Base-by-base conservation (phyloP, 2,329 filamentous ascomycete genomes). In the Colletotrichum musae region DNA sequence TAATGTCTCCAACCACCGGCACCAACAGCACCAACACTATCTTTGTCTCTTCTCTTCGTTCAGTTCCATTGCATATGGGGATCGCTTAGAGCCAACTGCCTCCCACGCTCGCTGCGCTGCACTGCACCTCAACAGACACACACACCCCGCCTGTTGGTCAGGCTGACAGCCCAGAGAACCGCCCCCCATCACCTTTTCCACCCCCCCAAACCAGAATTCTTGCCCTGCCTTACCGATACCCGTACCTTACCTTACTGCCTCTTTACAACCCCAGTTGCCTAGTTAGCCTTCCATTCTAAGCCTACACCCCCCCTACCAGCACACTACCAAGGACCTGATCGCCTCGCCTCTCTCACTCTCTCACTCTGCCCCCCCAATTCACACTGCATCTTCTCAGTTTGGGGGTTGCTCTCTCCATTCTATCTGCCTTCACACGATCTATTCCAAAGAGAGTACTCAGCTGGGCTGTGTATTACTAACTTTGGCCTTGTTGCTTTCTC, bases 401-500 rank as follows among this genome's bases (percentile, higher is more conserved):
- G 73, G 76, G 71, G 72, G 73, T 77, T 76, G 74, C 75, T 76
- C 75, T 75, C 74, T 76, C 72, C 74, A 74, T 76, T 72, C 75
- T 36, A 7, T 74, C 75, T 75, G 75, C 73, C 76, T 75, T 69
- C 72, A 72, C 39, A 54, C 60, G 73, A 71, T 74, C 74, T 75
- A 73, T 77, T 76, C 74, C 77, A 74, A 74, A 71, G 73, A 72
- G 71, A 74, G 52, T 66, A 67, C 79, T 77, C 77, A 80, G 78
- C 80, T 73, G 79, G 83, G 83, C 83, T 84, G 83, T 85, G 83
- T 80, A 77, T 78, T 81, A 78, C 80, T 80, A 83, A 82, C 78
- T 82, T 82, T 82, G 81, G 78, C 72, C 75, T 73, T 74, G 71
- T 75, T 75, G 73, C 69, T 72, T 71, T 66, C 48, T 60, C 61